phyloP scores from a whole-genome alignment of 1,284 basidiomycete genomes.

The Ceratobasidium sp. region DNA sequence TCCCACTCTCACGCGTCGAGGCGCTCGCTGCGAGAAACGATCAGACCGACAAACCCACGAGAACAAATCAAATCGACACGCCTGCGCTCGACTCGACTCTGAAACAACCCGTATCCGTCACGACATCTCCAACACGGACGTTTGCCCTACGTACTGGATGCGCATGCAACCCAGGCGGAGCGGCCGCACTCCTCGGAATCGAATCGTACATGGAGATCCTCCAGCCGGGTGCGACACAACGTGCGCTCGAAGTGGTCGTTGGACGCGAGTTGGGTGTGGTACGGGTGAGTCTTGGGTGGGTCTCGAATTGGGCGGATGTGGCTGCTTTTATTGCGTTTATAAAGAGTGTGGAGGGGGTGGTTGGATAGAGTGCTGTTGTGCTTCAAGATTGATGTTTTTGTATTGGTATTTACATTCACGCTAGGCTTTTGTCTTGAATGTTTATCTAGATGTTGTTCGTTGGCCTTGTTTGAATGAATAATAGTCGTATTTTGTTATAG shows the following conservation, averaged over 20 bases:
- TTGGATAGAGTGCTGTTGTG: neutral
- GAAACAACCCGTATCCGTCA: constrained; percentile 17
- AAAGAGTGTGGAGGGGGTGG: constrained; percentile 7
- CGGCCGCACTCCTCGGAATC: constrained; percentile 76
- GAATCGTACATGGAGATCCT: constrained; percentile 75
- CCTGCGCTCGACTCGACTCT: constrained; percentile 34
- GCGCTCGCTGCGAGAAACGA: constrained; percentile 29
- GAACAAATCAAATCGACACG: neutral
- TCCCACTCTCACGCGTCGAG: constrained; percentile 42
- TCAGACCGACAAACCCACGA: neutral
- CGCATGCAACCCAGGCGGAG: constrained; percentile 87
- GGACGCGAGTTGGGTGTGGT: constrained; percentile 58
- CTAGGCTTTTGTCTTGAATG: neutral
- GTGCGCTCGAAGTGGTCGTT: constrained; percentile 71
- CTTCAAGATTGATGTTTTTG: neutral
- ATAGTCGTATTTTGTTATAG: neutral
- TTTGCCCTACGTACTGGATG: constrained; percentile 85
- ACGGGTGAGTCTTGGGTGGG: constrained; percentile 75
- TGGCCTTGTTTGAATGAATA: neutral
- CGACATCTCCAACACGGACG: neutral
- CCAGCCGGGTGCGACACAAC: constrained; percentile 69
- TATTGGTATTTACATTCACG: neutral
- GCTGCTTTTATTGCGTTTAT: constrained; percentile 34
- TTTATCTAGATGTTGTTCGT: neutral
- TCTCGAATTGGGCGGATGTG: constrained; percentile 40